Percentiles rank a stretch among this genome's conserved stretches.
Evolutionary conservation across 345 rosid species (phyloP).

Genomic region (Arabis hirsuta): DNA sequence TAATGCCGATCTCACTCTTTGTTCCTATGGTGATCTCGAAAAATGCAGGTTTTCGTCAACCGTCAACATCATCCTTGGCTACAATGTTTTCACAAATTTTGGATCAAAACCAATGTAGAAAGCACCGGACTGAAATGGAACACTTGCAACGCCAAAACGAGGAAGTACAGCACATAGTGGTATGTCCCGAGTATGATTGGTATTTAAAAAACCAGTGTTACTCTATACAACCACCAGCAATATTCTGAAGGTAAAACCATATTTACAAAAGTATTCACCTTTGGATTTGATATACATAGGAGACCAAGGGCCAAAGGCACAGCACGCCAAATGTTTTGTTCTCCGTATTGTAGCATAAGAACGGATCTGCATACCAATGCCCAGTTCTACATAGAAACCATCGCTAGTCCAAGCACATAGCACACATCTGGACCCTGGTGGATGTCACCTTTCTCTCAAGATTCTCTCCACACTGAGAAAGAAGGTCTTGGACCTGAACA

Average conservation of each 20-base stretch:
- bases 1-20: not conserved
- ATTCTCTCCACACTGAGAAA: constrained; percentile 92
- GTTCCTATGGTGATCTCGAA: constrained; percentile 15
- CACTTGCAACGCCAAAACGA: constrained; percentile 96
- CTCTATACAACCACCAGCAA: constrained; percentile 10
- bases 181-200: constrained; percentile 78
- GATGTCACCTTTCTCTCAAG: constrained; percentile 89
- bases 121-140: not conserved
- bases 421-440: constrained; percentile 97
- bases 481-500: constrained; percentile 85
- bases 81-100: constrained; percentile 26
- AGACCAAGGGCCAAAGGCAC: constrained; percentile 99
- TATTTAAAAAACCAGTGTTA: constrained; percentile 6
- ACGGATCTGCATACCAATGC: constrained; percentile 95
- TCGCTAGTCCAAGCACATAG: constrained; percentile 97
- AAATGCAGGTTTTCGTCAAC: constrained; percentile 76
- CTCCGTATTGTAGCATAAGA: constrained; percentile 91
- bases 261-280: constrained; percentile 53
- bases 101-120: not conserved
- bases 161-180: constrained; percentile 88
- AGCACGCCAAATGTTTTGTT: constrained; percentile 88
- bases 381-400: constrained; percentile 98
- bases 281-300: constrained; percentile 93
- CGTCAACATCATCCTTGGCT: constrained; percentile 97
- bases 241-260: constrained; percentile 14